Base-by-base conservation (phyloP, 495 filamentous ascomycete genomes). In the Friedmanniomyces simplex region DNA sequence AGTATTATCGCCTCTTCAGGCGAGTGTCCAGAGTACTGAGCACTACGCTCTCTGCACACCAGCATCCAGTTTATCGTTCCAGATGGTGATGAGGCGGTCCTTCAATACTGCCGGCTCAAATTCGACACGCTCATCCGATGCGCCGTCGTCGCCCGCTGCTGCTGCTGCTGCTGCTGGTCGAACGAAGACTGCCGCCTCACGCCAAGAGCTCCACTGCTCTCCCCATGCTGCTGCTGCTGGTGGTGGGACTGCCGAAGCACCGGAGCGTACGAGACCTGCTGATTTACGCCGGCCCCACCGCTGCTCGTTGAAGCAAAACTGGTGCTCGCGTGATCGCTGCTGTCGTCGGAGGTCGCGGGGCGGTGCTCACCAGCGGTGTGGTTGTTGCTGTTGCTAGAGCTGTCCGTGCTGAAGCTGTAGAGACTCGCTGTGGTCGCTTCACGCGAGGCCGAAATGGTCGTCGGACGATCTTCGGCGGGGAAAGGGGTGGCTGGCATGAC, bases 171-270 rank as follows among this genome's bases (percentile, higher is more conserved):
- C 45, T 54, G 2, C 26, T 39, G 45, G 25, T 49, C 51, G 28
- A 34, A 59, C n/a, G 60, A 67, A 32, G 64, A 60, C 22, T 65
- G 51, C 18, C 62, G 49, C 3, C 5, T 43, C 14, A 16, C 39
- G 39, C 14, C 14, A 43, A 2, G 5, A 16, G 4, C 14, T 16
- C 28, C 28, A 32, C 4, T 32, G 28, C 28, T 10, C 28, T 32
- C 28, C 4, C 28, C 10, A 32, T 3, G 28, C 28, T 32, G 28
- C 4, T 10, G 3, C 28, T 32, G 28, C 4, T 32, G 28, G 3
- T 3, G 5, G 39, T 43, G 39, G 39, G n/a, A n/a, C n/a, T n/a
- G n/a, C n/a, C 14, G 39, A 16, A 20, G 18, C 2, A 6, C 4
- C 18, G 39, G 14, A 43, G 39, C 39, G 14, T 43, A 43, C 39